These are phyloP conservation scores for Lentinula sp. DNA, from an alignment of 768 basidiomycete species.

Conservation along the genomic window DNA sequence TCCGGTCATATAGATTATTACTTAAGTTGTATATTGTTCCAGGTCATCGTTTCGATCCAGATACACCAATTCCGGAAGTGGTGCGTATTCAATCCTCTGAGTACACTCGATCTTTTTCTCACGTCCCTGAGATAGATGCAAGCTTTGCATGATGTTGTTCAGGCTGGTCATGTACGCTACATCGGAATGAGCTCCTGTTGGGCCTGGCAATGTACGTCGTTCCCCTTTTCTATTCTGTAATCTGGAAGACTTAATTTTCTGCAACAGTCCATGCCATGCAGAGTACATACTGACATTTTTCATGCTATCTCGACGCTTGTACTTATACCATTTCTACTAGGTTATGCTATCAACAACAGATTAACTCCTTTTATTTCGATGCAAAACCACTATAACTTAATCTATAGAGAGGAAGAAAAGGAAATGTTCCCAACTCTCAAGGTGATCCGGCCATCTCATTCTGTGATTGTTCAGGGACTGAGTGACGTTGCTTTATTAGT, in stretches of 20 bases:
- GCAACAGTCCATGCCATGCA: conserved; percentile 7
- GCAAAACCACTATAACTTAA: conserved; percentile 54
- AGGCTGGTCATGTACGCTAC: conserved; percentile 57
- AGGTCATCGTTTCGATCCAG: conserved; percentile 51
- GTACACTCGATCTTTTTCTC: background rate
- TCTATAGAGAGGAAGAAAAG: conserved; percentile 58
- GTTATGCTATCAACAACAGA: conserved; percentile 34
- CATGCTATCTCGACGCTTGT: background rate
- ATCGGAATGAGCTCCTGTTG: conserved; percentile 53
- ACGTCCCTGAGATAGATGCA: conserved; percentile 38
- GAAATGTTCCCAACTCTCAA: conserved; percentile 46
- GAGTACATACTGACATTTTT: background rate
- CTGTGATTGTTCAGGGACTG: background rate
- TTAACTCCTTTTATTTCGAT: conserved; percentile 55
- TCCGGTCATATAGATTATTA: background rate
- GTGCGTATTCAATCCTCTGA: conserved; percentile 16
- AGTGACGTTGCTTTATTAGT: conserved; percentile 12
- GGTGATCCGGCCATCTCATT: conserved; percentile 7
- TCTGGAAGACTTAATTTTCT: background rate
- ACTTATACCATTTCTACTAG: conserved; percentile 8
- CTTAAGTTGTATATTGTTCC: background rate
- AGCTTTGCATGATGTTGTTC: conserved; percentile 63
- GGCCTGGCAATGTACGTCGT: conserved; percentile 33
- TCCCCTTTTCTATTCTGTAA: background rate
- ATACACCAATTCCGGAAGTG: conserved; percentile 56